A percentile compares a stretch with the other conserved stretches of the same genome.
Conservation (phyloP, 768 basidiomycete species). For the Psilocybe tampanensis region DNA sequence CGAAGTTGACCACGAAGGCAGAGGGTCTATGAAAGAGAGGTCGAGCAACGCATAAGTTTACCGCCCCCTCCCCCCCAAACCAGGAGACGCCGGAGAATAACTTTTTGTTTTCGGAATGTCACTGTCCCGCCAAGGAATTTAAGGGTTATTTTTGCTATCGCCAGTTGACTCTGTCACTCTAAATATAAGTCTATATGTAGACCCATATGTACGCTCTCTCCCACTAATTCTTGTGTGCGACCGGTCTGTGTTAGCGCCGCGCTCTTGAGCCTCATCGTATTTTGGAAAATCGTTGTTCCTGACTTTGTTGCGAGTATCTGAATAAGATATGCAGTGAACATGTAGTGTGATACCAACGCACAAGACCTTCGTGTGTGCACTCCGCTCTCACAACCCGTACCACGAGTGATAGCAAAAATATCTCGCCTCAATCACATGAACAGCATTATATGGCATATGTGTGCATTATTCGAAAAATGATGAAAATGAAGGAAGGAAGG, state of each 20-base stretch:
- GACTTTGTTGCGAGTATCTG: too few relatives aligned
- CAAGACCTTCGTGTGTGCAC: too few relatives aligned
- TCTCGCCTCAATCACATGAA: too few relatives aligned
- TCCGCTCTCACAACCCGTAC: too few relatives aligned
- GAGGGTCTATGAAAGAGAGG: constrained; percentile 15
- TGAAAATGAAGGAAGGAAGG: too few relatives aligned
- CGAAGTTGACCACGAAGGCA: neutral
- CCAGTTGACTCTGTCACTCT: neutral
- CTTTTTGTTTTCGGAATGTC: neutral
- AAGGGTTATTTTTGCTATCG: neutral
- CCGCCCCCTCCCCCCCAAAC: neutral
- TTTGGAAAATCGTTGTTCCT: too few relatives aligned
- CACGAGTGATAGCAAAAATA: too few relatives aligned
- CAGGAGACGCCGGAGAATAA: neutral
- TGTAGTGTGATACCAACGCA: too few relatives aligned
- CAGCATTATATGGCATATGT: too few relatives aligned
- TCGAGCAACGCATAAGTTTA: constrained; percentile 3
- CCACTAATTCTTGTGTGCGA: neutral
- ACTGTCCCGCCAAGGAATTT: neutral
- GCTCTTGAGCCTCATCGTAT: neutral
- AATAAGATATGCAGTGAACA: too few relatives aligned
- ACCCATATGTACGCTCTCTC: constrained; percentile 8
- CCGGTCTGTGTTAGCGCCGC: neutral
- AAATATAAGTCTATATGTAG: neutral
- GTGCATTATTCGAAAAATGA: too few relatives aligned